Percentiles rank a stretch among this genome's conserved stretches.
Conservation (phyloP, 257 asterid species). For the Solanum medicagineum region DNA sequence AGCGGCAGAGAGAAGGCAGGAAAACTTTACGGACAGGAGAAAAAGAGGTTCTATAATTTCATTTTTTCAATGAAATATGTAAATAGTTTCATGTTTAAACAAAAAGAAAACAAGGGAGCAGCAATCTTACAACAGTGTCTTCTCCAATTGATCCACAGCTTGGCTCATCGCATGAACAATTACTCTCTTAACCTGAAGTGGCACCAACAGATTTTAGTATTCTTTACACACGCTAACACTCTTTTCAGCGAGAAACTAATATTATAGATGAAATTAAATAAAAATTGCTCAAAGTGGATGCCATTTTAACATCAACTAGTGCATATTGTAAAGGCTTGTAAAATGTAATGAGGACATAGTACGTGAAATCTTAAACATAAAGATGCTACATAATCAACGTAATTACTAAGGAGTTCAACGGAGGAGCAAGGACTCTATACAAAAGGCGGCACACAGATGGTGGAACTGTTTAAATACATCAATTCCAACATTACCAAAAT, state of each 20-base stretch:
- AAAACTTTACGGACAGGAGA: neutral
- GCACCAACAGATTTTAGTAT: neutral
- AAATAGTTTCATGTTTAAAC: neutral
- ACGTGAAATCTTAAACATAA: neutral
- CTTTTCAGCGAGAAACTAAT: neutral
- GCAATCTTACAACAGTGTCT: conserved; percentile 3
- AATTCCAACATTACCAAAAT: neutral
- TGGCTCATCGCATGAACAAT: conserved; percentile 3
- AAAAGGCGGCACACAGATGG: neutral
- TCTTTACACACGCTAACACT: neutral
- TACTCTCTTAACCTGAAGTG: conserved; percentile 9
- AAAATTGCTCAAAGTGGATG: neutral
- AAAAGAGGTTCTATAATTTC: neutral
- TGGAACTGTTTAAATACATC: neutral
- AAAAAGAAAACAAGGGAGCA: neutral
- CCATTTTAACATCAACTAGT: neutral
- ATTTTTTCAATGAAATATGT: neutral
- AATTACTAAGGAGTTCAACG: neutral
- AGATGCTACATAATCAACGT: neutral
- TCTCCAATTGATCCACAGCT: neutral
- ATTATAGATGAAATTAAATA: neutral
- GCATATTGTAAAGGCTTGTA: neutral
- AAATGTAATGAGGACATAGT: neutral
- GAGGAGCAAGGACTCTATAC: neutral
- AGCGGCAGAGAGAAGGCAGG: neutral